These are phyloP conservation scores for Leccinum arenicola DNA, from an alignment of 768 basidiomycete genomes.

Conservation along the genomic window DNA sequence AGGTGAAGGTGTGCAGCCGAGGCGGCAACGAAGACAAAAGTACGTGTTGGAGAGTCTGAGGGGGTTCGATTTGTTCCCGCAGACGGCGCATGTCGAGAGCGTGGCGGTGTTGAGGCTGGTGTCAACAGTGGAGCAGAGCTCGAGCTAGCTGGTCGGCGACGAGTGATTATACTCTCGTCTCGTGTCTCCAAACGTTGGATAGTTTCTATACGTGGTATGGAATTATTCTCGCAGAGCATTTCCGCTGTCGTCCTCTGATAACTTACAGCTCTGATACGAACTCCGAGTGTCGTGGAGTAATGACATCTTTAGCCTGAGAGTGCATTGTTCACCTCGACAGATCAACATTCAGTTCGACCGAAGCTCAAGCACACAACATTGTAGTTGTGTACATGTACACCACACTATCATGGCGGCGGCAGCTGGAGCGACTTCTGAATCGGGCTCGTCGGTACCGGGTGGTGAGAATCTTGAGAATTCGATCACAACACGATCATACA, in stretches of 20 bases:
- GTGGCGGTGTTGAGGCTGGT: slow-evolving; percentile 64
- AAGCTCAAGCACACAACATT: no score
- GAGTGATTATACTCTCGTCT: neutral
- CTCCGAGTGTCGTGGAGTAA: neutral
- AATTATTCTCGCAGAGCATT: neutral
- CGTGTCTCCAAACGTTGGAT: neutral
- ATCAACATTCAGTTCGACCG: no score
- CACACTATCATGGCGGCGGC: no score
- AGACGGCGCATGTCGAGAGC: slow-evolving; percentile 92
- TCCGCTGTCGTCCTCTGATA: neutral
- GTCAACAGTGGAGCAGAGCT: neutral
- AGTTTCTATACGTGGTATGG: neutral
- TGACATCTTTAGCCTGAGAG: neutral
- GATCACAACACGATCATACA: no score
- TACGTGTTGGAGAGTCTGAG: slow-evolving; percentile 82
- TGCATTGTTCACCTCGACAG: no score
- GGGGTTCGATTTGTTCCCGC: slow-evolving; percentile 95
- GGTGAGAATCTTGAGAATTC: no score
- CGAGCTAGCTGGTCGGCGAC: neutral
- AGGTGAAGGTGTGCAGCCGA: slow-evolving; percentile 16
- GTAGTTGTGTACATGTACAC: no score
- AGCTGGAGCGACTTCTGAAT: no score
- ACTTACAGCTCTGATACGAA: neutral
- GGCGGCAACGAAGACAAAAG: slow-evolving; percentile 28
- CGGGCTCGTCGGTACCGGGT: no score